phyloP scores from a whole-genome alignment of 1,139 yeast genomes.

The Geotrichum candidum region DNA sequence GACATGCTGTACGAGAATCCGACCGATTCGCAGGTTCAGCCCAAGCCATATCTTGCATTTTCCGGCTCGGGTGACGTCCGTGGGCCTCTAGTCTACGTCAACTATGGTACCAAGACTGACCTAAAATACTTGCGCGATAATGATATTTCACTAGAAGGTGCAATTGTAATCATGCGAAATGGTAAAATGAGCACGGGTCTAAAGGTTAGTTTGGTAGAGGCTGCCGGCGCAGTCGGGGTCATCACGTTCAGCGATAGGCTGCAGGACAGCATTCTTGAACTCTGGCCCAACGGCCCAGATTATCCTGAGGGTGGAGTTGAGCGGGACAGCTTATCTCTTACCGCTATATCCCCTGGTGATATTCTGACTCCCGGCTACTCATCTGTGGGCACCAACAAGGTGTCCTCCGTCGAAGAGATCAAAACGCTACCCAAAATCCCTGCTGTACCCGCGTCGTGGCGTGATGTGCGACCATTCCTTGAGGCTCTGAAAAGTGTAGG shows the following conservation, averaged over 20 bases:
- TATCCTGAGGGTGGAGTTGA: constrained; percentile 40
- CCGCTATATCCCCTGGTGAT: constrained; percentile 70
- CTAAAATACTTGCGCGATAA: constrained; percentile 40
- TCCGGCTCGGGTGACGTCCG: constrained; percentile 53
- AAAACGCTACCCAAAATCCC: constrained; percentile 64
- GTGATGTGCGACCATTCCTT: constrained; percentile 54
- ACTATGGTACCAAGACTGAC: constrained; percentile 61
- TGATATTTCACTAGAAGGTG: constrained; percentile 36
- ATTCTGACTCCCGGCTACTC: constrained; percentile 75
- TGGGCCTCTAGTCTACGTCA: constrained; percentile 52
- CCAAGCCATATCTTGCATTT: constrained; percentile 59
- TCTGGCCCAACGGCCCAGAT: constrained; percentile 15
- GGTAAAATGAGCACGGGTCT: constrained; percentile 49
- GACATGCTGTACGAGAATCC: constrained; percentile 24
- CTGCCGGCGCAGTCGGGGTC: constrained; percentile 48
- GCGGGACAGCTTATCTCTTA: constrained; percentile 57
- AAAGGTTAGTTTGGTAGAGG: constrained; percentile 49
- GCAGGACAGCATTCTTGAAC: neutral
- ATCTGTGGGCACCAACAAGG: constrained; percentile 34
- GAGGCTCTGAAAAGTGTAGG: constrained; percentile 48
- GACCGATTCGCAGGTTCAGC: constrained; percentile 21
- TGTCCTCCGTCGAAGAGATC: constrained; percentile 44
- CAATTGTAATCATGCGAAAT: constrained; percentile 57
- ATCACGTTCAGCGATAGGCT: constrained; percentile 48
- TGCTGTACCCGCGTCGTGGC: constrained; percentile 66